Evolutionary conservation across 345 rosid species (phyloP).

Genomic region (Camelina hispida): DNA sequence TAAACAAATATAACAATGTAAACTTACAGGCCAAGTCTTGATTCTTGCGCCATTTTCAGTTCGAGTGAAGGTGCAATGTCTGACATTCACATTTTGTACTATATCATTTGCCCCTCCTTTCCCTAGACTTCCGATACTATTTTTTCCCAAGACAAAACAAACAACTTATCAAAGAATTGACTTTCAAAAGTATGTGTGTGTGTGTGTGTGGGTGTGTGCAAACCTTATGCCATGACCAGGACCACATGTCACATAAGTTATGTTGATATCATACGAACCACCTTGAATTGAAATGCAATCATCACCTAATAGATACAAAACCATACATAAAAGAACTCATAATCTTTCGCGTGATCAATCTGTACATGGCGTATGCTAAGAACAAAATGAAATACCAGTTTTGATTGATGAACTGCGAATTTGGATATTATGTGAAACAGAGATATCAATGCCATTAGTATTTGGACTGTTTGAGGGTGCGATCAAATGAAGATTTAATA

Average conservation of each 20-base stretch:
- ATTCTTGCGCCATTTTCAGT: constrained; percentile 29
- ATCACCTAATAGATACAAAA: constrained; percentile 47
- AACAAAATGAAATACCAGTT: constrained; percentile 45
- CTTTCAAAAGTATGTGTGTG: background rate
- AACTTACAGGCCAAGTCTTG: constrained; percentile 36
- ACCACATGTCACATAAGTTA: constrained; percentile 53
- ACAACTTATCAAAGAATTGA: background rate
- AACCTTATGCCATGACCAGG: constrained; percentile 70
- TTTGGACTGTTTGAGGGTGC: constrained; percentile 56
- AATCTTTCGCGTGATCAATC: background rate
- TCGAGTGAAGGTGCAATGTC: constrained; percentile 12
- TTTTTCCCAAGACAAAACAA: background rate
- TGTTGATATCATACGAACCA: constrained; percentile 30
- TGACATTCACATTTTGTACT: constrained; percentile 28
- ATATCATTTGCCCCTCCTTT: background rate
- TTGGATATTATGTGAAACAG: constrained; percentile 27
- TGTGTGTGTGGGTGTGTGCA: background rate
- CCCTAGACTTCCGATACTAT: constrained; percentile 29
- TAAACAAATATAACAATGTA: background rate
- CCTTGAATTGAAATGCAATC: constrained; percentile 58
- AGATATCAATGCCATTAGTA: constrained; percentile 58
- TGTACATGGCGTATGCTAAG: background rate
- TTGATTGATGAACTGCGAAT: constrained; percentile 37
- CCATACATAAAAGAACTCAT: background rate
- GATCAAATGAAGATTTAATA: constrained; percentile 42